Percentiles rank a stretch among this genome's conserved stretches.
Conservation (phyloP, 352 stramenopile genomes). For the Globisporangium cylindrosporum region DNA sequence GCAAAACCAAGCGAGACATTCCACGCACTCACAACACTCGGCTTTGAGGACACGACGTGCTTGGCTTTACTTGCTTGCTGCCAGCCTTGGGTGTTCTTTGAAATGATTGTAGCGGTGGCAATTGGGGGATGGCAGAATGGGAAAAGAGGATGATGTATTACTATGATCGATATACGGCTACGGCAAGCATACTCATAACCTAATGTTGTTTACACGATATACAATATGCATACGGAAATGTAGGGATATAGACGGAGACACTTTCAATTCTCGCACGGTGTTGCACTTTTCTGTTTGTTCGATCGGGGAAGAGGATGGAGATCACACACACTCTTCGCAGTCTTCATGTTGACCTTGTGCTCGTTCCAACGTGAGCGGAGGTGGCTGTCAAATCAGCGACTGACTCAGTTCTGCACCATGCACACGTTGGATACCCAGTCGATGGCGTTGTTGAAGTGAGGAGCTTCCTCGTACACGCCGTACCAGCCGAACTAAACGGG, state of each 20-base stretch:
- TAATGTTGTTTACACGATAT: slow-evolving; percentile 4
- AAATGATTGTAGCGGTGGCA: no score
- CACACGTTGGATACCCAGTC: slow-evolving; percentile 47
- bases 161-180: not conserved
- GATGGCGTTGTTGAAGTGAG: slow-evolving; percentile 43
- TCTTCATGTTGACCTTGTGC: not conserved
- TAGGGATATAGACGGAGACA: slow-evolving; percentile 7
- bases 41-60: no score
- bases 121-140: no score
- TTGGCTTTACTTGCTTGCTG: no score
- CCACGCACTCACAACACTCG: no score
- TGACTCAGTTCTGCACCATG: slow-evolving; percentile 20
- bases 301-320: not conserved
- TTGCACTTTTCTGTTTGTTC: not conserved
- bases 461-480: slow-evolving; percentile 47
- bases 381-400: not conserved
- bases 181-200: not conserved
- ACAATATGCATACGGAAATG: slow-evolving; percentile 5
- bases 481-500: slow-evolving; percentile 45
- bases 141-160: not conserved
- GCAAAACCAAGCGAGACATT: no score
- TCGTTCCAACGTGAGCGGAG: not conserved
- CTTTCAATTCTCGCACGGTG: slow-evolving; percentile 9
- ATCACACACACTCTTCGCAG: not conserved
- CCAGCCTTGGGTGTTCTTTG: no score